These are phyloP conservation scores for Tylopilus subfusipes DNA, from an alignment of 768 basidiomycete genomes.

Conservation along the genomic window DNA sequence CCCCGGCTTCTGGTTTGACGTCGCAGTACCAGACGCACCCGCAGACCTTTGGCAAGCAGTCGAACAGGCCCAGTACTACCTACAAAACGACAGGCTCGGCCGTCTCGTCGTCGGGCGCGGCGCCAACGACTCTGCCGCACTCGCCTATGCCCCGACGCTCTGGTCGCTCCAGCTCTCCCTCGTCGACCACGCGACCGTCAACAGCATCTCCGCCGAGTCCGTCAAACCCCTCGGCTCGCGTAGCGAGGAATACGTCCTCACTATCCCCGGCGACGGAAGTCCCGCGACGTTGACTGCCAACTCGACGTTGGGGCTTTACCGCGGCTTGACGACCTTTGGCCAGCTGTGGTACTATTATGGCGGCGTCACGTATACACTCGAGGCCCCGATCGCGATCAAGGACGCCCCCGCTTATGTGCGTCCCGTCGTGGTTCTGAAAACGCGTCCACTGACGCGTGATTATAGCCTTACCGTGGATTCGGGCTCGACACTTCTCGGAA, in stretches of 20 bases:
- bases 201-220: constrained; percentile 37
- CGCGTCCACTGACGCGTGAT: background rate
- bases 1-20: constrained; percentile 27
- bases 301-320: constrained; percentile 46
- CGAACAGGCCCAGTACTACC: constrained; percentile 25
- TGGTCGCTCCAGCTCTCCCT: constrained; percentile 29
- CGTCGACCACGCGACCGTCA: constrained; percentile 5
- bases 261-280: constrained; percentile 35
- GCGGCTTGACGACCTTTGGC: constrained; percentile 54
- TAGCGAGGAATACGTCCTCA: constrained; percentile 44
- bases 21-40: constrained; percentile 27
- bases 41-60: constrained; percentile 35
- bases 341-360: constrained; percentile 47
- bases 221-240: constrained; percentile 33
- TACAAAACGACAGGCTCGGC: constrained; percentile 36
- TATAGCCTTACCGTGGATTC: constrained; percentile 39
- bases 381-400: constrained; percentile 39
- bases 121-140: constrained; percentile 25
- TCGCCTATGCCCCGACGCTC: constrained; percentile 28
- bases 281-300: constrained; percentile 40
- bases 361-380: constrained; percentile 35
- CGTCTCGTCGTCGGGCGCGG: constrained; percentile 42
- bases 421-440: background rate
- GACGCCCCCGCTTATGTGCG: constrained; percentile 48
- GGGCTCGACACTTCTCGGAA: constrained; percentile 46